A percentile compares a stretch with the other conserved stretches of the same genome.
Conservation (phyloP, 768 basidiomycete species). For the Leccinum longicurvipes region DNA sequence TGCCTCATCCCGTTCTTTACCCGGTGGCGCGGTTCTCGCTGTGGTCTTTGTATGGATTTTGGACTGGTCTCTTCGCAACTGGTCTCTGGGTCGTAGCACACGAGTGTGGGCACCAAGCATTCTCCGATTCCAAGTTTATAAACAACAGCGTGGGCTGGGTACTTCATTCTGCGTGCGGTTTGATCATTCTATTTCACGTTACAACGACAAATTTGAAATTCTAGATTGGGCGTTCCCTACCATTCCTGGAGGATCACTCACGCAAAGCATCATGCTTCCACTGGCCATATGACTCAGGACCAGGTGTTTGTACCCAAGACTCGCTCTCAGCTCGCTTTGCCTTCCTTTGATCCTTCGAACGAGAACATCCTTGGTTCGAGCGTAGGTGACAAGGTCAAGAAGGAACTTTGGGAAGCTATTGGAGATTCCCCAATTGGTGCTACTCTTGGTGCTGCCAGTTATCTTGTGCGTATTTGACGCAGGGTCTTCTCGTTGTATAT, state of each 20-base stretch:
- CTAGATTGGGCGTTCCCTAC: slow-evolving; percentile 89
- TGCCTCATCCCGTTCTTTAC: slow-evolving; percentile 63
- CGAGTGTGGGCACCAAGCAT: slow-evolving; percentile 96
- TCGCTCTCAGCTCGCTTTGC: slow-evolving; percentile 66
- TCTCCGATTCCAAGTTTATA: slow-evolving; percentile 86
- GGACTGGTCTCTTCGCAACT: slow-evolving; percentile 80
- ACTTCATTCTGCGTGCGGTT: slow-evolving; percentile 78
- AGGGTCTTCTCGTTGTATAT: neutral
- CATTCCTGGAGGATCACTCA: slow-evolving; percentile 96
- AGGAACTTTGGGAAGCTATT: slow-evolving; percentile 79
- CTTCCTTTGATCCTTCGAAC: slow-evolving; percentile 61
- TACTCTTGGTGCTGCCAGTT: slow-evolving; percentile 47
- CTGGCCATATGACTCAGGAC: slow-evolving; percentile 89
- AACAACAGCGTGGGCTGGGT: slow-evolving; percentile 94
- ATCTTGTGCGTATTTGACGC: slow-evolving; percentile 47
- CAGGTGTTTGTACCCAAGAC: slow-evolving; percentile 95
- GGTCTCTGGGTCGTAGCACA: slow-evolving; percentile 95
- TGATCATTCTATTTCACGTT: slow-evolving; percentile 5
- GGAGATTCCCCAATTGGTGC: slow-evolving; percentile 88
- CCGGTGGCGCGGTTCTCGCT: slow-evolving; percentile 58
- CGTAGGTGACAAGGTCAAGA: slow-evolving; percentile 62
- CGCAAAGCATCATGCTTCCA: slow-evolving; percentile 93
- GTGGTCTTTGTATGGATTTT: slow-evolving; percentile 82
- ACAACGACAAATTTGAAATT: slow-evolving; percentile 11
- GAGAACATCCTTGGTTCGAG: slow-evolving; percentile 65